Conservation (phyloP, 208 protist species). For the Novymonas esmeraldas region DNA sequence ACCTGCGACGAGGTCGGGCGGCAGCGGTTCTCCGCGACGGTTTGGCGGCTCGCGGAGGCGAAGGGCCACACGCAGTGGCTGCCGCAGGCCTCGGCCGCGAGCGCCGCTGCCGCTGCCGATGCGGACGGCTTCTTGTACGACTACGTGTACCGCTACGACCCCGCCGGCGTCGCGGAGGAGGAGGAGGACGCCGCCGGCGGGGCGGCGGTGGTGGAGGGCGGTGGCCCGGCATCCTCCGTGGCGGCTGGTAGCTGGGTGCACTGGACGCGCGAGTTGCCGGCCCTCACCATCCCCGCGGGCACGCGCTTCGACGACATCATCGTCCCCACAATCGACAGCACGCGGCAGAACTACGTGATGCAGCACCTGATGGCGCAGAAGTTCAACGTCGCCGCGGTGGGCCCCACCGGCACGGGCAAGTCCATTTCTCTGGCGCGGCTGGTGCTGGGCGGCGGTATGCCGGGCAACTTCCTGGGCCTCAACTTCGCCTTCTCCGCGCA, state of each 20-base stretch:
- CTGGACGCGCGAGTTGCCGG: constrained; percentile 46
- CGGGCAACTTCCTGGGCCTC: constrained; percentile 78
- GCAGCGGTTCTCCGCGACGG: constrained; percentile 86
- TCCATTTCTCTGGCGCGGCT: constrained; percentile 86
- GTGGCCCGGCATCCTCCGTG: constrained; percentile 24
- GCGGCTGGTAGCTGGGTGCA: constrained; percentile 59
- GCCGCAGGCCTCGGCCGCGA: constrained; percentile 21
- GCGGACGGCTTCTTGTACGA: constrained; percentile 92
- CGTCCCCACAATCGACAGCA: constrained; percentile 94
- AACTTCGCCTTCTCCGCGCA: constrained; percentile 94
- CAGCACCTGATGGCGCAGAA: constrained; percentile 75
- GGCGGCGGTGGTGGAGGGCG: constrained; percentile 28
- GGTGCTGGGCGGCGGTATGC: constrained; percentile 81
- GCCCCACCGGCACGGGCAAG: constrained; percentile 95
- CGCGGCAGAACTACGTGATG: constrained; percentile 90
- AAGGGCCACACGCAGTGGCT: constrained; percentile 53
- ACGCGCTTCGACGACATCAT: constrained; percentile 92
- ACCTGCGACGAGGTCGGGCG: constrained; percentile 92
- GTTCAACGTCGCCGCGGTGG: constrained; percentile 87
- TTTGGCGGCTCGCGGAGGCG: constrained; percentile 67
- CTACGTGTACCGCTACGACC: constrained; percentile 84
- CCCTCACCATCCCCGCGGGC: constrained; percentile 54
- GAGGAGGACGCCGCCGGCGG: constrained; percentile 28
- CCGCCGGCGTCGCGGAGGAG: constrained; percentile 24
- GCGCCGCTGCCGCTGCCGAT: background rate